A percentile compares a stretch with the other conserved stretches of the same genome.
These are phyloP conservation scores for Yarrowia sp. DNA, from an alignment of 805 yeast genomes.

Conservation along the genomic window DNA sequence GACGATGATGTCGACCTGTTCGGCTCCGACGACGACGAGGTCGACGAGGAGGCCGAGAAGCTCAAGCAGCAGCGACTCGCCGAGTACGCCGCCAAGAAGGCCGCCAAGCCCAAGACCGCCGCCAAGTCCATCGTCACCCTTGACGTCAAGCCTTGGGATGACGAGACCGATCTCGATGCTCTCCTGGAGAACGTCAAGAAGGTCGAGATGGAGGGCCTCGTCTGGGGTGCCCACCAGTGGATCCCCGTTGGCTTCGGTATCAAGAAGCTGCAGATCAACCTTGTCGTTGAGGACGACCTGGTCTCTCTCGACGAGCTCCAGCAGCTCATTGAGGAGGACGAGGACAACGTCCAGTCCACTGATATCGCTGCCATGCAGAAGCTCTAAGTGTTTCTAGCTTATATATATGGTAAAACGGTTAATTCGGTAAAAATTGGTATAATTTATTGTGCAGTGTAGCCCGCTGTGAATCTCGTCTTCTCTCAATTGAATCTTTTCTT, in stretches of 20 bases:
- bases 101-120: slow-evolving; percentile 96
- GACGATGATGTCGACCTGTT: slow-evolving; percentile 91
- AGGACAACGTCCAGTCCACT: slow-evolving; percentile 99
- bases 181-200: slow-evolving; percentile 82
- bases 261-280: slow-evolving; percentile 97
- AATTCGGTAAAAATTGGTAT: slow-evolving; percentile 13
- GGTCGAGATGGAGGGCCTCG: slow-evolving; percentile 86
- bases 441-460: not conserved
- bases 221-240: slow-evolving; percentile 97
- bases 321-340: slow-evolving; percentile 78
- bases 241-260: slow-evolving; percentile 99
- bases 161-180: slow-evolving; percentile 93
- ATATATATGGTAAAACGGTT: slow-evolving; percentile 25
- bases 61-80: slow-evolving; percentile 97
- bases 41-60: slow-evolving; percentile 95
- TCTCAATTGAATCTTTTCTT: too few species aligned
- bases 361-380: slow-evolving; percentile 98
- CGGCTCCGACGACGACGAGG: slow-evolving; percentile 93
- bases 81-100: slow-evolving; percentile 96
- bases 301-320: slow-evolving; percentile 87
- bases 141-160: slow-evolving; percentile 99
- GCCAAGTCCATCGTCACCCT: slow-evolving; percentile 96
- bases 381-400: slow-evolving; percentile 54
- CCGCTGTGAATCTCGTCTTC: too few species aligned
- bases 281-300: slow-evolving; percentile 95